Evolutionary conservation across 495 filamentous ascomycete species (phyloP), one percentile per base, ranked within the genome.

Genomic region (Penicillium bovifimosum): DNA sequence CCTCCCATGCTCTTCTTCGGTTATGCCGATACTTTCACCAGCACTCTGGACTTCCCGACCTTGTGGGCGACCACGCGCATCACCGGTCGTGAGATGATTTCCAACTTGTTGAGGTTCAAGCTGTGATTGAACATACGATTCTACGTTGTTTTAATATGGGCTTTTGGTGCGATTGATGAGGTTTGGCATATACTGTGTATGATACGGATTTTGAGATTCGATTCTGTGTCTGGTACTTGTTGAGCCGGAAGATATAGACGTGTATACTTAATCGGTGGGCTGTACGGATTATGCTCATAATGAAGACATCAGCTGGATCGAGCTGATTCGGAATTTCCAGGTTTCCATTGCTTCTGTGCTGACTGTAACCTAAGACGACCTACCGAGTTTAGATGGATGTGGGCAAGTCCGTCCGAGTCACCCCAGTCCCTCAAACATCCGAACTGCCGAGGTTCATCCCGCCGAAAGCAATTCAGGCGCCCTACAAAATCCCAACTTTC

Each of bases 1-100:
- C 89, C 89, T 46, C 86, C 85, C 53, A 93, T 95, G 89, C 73
- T 95, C 26, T 83, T 85, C 69, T 93, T 95, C 70, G 89, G 89
- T 14, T 91, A 84, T 64, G 85, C 88, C 56, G 89, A 93, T 74
- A 82, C 79, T 50, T 76, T 92, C 52, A 80, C 76, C 43, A 86
- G 82, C 63, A 91, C 86, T 6, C 74, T 91, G 47, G 88, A 93
- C 64, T 76, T 91, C 67, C 80, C 77, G 5, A 92, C 88, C 18
- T 66, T 95, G 54, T 92, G 86, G 86, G 80, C 81, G 53, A 95
- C 85, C 14, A 78, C 79, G 26, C 76, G 72, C 55, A 71, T 90
- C 39, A 95, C 88, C 1, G 87, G 65, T 7, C 69, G 81, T 29
- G 81, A 90, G 75, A 92, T 91, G 80, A 69, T 88, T 20, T 61